Evolutionary conservation across 225 moss, liverwort and hornwort genomes (phyloP).

Genomic region (Asterella californica): DNA sequence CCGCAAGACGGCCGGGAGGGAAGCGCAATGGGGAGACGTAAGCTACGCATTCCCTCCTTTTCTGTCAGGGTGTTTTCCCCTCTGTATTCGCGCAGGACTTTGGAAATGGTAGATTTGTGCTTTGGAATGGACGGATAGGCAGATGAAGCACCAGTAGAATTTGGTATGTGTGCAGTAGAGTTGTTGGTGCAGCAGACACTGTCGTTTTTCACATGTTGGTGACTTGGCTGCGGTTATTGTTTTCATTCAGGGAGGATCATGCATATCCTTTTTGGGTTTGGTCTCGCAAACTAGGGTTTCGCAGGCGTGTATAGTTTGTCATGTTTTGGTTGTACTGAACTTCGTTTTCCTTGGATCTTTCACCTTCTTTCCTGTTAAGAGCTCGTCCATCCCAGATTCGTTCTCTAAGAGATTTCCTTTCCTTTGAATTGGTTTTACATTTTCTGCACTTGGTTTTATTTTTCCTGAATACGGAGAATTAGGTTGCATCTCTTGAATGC

Average conservation of each 20-base stretch:
- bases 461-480: not conserved
- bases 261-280: not conserved
- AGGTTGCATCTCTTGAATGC: not conserved
- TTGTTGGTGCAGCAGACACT: not conserved
- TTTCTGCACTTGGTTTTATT: not conserved
- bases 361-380: not conserved
- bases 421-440: not conserved
- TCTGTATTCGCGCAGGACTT: not conserved
- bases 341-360: not conserved
- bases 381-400: not conserved
- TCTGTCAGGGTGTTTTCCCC: not conserved
- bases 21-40: conserved; percentile 38
- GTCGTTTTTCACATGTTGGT: not conserved
- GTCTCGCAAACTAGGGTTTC: not conserved
- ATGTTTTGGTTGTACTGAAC: not conserved
- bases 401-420: not conserved
- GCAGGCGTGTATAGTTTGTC: not conserved
- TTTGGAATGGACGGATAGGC: not conserved
- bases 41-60: conserved; percentile 1
- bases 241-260: not conserved
- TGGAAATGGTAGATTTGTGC: not conserved
- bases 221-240: not conserved
- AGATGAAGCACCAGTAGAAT: not conserved
- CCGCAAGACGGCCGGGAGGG: conserved; percentile 17
- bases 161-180: not conserved